Base-by-base conservation (phyloP, 1,139 yeast genomes). In the Candida sojae region DNA sequence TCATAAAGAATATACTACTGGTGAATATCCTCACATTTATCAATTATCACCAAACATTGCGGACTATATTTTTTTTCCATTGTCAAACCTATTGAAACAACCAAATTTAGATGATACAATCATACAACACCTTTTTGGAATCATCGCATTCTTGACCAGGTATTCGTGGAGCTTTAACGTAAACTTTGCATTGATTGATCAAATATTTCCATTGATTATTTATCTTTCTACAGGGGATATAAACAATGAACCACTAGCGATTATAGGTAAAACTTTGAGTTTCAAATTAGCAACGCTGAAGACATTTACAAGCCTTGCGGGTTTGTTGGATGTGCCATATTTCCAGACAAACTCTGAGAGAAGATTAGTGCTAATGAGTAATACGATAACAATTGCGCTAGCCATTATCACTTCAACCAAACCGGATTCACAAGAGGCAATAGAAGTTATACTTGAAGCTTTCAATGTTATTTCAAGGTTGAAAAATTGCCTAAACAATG, bases 11-110 rank as follows among this genome's bases (percentile, higher is more conserved):
- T 45, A 62, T 40, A 34, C 43, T 0, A 43, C 47, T 0, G 43
- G 21, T n/a, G 12, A 5, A 12, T 17, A 49, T 8, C 56, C 50
- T 11, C 56, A 49, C 6, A 51, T 58, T 3, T 71, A 69, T 48
- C 45, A 55, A 7, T 47, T 72, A 7, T 57, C 73, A 2, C 56
- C 67, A 5, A 70, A 65, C 28, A 50, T 75, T 17, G 78, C 77
- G 0, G 79, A 75, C 56, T 75, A 75, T 50, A 58, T 75, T 3
- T 75, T 75, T 54, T 73, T 66, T 47, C 80, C 80, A 1, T 47
- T 75, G 12, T 67, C 79, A 2, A 61, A 58, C 39, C 50, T 73
- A 35, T 53, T 75, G 31, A 69, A 70, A 51, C 68, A 63, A 36
- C 57, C 64, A 5, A 42, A 41, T 5, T 57, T 74, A 25, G 55